Evolutionary conservation across 2,329 filamentous ascomycete species (phyloP), one percentile per base, ranked within the genome.

Genomic region (Fusarium tjaetaba): DNA sequence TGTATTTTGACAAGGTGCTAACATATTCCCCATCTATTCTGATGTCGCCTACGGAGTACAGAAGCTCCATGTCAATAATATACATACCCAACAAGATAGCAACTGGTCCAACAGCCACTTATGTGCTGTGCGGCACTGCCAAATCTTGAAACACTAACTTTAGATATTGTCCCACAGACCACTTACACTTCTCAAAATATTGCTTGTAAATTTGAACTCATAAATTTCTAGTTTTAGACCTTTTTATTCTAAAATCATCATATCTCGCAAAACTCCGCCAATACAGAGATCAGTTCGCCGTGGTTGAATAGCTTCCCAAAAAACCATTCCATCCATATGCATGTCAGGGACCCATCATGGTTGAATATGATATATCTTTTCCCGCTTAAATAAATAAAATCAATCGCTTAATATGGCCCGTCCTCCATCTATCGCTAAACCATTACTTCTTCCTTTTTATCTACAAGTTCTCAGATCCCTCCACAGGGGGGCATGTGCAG

Each of bases 401-500:
- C 52, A 64, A 67, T 53, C 70, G 71, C 60, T 73, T 56, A 32
- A 56, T 58, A 59, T 59, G 46, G 63, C 45, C 48, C 62, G 51
- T 26, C 57, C 65, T 45, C 32, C 49, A 46, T 65, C 64, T 68
- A 68, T 67, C 52, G 30, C 65, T 46, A 64, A 59, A 48, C 48
- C 48, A 74, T 75, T 65, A 62, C 26, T 65, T 51, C 58, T 52
- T 66, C 7, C 36, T 60, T 53, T 61, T 58, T 42, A 18, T 56
- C 30, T 74, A 78, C 51, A 78, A 28, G 45, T 77, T 49, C 65
- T 78, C 77, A 7, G 86, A 88, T 73, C 88, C 87, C 83, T 94
- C 93, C 13, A 97, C 93, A 1, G 95, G 94, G 48, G 94, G 93
- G 82, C 95, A 98, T 22, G 94, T 97, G 86, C 95, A 98, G 88